These are phyloP conservation scores for Phycomyces nitens DNA, from an alignment of 192 early-diverging fungal genomes.

Conservation along the genomic window DNA sequence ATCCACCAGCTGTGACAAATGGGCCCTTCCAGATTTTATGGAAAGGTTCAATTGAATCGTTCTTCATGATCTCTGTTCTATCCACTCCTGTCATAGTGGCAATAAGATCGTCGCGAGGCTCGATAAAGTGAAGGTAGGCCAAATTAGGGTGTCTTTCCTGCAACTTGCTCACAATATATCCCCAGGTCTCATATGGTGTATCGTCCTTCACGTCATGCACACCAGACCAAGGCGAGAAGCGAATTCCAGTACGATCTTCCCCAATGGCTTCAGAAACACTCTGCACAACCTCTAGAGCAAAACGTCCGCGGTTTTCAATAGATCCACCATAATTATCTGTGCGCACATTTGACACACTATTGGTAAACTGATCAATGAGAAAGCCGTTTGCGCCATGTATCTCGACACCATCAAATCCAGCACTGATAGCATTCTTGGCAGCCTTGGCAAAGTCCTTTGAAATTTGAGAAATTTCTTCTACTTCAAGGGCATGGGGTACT, in stretches of 20 bases:
- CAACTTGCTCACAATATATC: constrained; percentile 9
- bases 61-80: neutral
- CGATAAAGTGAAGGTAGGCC: constrained; percentile 27
- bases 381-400: constrained; percentile 92
- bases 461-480: constrained; percentile 11
- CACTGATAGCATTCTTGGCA: constrained; percentile 66
- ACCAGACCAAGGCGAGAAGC: constrained; percentile 27
- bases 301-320: constrained; percentile 19
- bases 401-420: constrained; percentile 87
- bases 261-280: constrained; percentile 19
- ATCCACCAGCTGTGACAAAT: constrained; percentile 24
- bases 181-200: constrained; percentile 21
- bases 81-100: neutral
- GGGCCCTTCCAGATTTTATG: constrained; percentile 5
- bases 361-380: constrained; percentile 76
- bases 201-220: constrained; percentile 33
- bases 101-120: constrained; percentile 12
- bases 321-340: constrained; percentile 40
- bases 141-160: constrained; percentile 23
- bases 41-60: constrained; percentile 8
- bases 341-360: constrained; percentile 72
- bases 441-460: constrained; percentile 33
- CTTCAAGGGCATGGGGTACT: constrained; percentile 18
- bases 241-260: constrained; percentile 27
- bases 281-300: constrained; percentile 19